Evolutionary conservation across 2,329 filamentous ascomycete species (phyloP).

Genomic region (Trichoderma simmonsii): DNA sequence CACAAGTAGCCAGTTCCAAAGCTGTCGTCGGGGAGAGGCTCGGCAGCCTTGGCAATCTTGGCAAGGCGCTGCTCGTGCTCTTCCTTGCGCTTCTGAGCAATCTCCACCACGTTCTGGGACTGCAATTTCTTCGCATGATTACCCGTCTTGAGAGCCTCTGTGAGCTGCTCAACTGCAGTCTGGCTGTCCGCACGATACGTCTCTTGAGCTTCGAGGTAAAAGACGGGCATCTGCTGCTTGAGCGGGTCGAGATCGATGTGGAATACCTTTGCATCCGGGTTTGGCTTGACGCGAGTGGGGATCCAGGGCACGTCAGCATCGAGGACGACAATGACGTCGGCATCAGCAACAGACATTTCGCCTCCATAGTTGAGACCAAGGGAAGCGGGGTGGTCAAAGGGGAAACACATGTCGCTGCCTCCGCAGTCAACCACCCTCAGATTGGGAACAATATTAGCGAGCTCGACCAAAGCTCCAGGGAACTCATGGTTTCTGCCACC

Average conservation of each 20-base stretch:
- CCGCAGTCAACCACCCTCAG: slow-evolving; percentile 72
- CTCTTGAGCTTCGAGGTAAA: slow-evolving; percentile 64
- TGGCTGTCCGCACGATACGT: slow-evolving; percentile 66
- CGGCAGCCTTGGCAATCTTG: slow-evolving; percentile 53
- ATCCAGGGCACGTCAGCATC: slow-evolving; percentile 96
- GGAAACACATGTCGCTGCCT: slow-evolving; percentile 79
- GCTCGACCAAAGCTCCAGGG: slow-evolving; percentile 59
- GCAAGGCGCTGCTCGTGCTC: slow-evolving; percentile 58
- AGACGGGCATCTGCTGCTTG: slow-evolving; percentile 70
- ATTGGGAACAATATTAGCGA: slow-evolving; percentile 66
- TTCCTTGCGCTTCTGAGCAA: slow-evolving; percentile 48
- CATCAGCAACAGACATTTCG: slow-evolving; percentile 68
- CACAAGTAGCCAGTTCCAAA: slow-evolving; percentile 42
- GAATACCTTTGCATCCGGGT: slow-evolving; percentile 52
- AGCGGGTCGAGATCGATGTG: slow-evolving; percentile 65
- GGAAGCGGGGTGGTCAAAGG: slow-evolving; percentile 64
- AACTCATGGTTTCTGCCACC: slow-evolving; percentile 64
- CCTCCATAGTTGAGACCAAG: slow-evolving; percentile 70
- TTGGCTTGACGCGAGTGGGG: slow-evolving; percentile 65
- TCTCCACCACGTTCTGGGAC: slow-evolving; percentile 20
- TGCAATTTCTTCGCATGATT: slow-evolving; percentile 40
- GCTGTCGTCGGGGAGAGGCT: slow-evolving; percentile 57
- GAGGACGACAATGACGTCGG: slow-evolving; percentile 80
- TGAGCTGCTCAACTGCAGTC: slow-evolving; percentile 67
- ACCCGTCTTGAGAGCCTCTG: slow-evolving; percentile 53